Evolutionary conservation across 1,139 yeast genomes (phyloP).

Genomic region (Eremothecium gossypii): DNA sequence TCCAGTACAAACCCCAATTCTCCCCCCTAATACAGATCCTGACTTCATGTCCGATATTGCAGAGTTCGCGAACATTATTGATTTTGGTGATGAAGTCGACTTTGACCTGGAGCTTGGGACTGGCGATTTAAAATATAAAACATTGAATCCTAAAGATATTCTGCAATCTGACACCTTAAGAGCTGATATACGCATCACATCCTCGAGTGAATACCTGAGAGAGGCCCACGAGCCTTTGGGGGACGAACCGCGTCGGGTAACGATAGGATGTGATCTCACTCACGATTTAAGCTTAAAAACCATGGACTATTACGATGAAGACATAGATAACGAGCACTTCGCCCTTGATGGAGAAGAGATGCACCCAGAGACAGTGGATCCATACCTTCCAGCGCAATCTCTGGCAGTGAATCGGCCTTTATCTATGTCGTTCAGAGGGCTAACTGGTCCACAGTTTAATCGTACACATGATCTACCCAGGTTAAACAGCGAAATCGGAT

Average conservation of each 20-base stretch:
- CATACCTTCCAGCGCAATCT: slow-evolving; percentile 17
- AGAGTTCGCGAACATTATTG: slow-evolving; percentile 59
- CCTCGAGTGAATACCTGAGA: slow-evolving; percentile 1
- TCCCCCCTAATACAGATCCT: slow-evolving; percentile 22
- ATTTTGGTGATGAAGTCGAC: slow-evolving; percentile 42
- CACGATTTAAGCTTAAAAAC: neutral
- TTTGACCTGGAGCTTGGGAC: slow-evolving; percentile 24
- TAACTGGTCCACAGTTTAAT: slow-evolving; percentile 48
- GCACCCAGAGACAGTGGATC: neutral
- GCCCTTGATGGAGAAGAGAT: neutral
- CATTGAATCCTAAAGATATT: slow-evolving; percentile 12
- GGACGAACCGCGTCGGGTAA: slow-evolving; percentile 2
- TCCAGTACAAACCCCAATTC: neutral
- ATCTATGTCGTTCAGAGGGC: slow-evolving; percentile 60
- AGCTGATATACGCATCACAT: neutral
- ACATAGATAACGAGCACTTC: slow-evolving; percentile 5
- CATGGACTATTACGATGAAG: slow-evolving; percentile 11
- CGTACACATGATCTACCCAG: slow-evolving; percentile 12
- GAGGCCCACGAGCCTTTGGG: neutral
- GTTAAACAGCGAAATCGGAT: neutral
- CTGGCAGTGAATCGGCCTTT: slow-evolving; percentile 38
- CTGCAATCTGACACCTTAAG: slow-evolving; percentile 1
- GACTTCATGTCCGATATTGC: slow-evolving; percentile 34
- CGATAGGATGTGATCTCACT: neutral
- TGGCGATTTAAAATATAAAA: slow-evolving; percentile 8